Evolutionary conservation across 2,329 filamentous ascomycete species (phyloP).

Genomic region (Aspergillus carbonarius): DNA sequence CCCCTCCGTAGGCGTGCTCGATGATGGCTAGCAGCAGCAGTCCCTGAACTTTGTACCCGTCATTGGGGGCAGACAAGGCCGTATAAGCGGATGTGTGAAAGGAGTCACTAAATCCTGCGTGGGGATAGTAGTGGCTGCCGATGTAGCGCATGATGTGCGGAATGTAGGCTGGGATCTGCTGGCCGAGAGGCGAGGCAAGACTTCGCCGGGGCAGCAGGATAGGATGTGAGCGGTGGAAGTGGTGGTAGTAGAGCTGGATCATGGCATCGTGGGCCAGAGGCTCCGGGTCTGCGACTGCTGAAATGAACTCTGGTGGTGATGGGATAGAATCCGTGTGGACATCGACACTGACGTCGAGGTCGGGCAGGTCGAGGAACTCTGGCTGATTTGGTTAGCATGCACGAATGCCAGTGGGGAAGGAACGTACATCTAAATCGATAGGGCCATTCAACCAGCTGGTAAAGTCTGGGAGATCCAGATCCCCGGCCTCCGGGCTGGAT

Average conservation of each 20-base stretch:
- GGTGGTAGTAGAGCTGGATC: constrained; percentile 50
- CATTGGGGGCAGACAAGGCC: constrained; percentile 12
- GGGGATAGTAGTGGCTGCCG: constrained; percentile 49
- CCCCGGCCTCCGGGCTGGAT: constrained; percentile 7
- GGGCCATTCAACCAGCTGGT: background rate
- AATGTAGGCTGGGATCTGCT: constrained; percentile 43
- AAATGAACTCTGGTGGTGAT: constrained; percentile 3
- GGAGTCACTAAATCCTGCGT: constrained; percentile 23
- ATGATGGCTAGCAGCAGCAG: constrained; percentile 32
- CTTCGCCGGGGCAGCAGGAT: constrained; percentile 48
- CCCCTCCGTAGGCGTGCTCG: constrained; percentile 28
- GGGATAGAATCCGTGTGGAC: background rate
- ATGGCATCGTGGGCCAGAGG: constrained; percentile 27
- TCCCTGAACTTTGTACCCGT: constrained; percentile 34
- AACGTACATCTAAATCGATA: background rate
- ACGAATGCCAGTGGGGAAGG: background rate
- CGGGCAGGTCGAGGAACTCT: constrained; percentile 1
- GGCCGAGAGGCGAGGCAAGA: constrained; percentile 21
- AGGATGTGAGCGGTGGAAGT: constrained; percentile 53
- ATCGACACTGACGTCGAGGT: background rate
- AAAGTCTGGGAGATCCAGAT: constrained; percentile 6
- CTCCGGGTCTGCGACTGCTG: constrained; percentile 6
- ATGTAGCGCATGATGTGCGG: constrained; percentile 51
- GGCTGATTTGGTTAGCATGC: background rate
- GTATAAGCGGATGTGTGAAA: constrained; percentile 20